These are phyloP conservation scores for Colletotrichum sp. DNA, from an alignment of 2,329 filamentous ascomycete genomes.

Conservation along the genomic window DNA sequence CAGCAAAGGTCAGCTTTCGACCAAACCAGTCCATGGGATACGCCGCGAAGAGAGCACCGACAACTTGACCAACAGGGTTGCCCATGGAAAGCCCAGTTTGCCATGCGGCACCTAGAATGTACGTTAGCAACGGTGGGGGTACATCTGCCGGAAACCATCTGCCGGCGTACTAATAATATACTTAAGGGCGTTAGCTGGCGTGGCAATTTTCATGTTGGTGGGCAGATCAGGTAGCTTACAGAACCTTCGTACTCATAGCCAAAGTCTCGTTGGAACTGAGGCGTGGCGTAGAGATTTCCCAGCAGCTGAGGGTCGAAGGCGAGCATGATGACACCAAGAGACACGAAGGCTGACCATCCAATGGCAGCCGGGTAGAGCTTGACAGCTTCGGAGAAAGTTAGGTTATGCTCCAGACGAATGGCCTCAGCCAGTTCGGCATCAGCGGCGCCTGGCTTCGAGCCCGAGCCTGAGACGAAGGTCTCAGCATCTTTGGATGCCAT, in stretches of 20 bases:
- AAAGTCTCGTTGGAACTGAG: conserved; percentile 62
- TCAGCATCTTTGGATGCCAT: conserved; percentile 2
- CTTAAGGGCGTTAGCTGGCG: not conserved
- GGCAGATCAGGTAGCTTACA: conserved; percentile 19
- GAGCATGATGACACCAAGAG: conserved; percentile 63
- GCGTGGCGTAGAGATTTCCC: conserved; percentile 65
- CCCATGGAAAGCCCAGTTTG: conserved; percentile 55
- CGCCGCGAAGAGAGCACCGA: conserved; percentile 56
- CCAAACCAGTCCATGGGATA: conserved; percentile 52
- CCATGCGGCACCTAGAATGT: conserved; percentile 42
- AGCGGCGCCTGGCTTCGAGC: not conserved
- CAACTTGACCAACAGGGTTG: conserved; percentile 60
- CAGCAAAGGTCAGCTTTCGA: conserved; percentile 48
- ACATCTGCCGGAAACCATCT: not conserved
- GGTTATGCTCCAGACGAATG: conserved; percentile 41
- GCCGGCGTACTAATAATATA: conserved; percentile 36
- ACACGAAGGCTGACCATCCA: conserved; percentile 64
- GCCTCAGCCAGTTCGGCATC: conserved; percentile 35
- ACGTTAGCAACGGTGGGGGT: not conserved
- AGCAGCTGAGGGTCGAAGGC: conserved; percentile 70
- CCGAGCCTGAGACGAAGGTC: not conserved
- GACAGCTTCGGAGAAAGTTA: conserved; percentile 42
- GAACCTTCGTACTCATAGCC: conserved; percentile 53
- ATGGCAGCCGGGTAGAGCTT: conserved; percentile 50
- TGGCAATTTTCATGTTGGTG: not conserved